Evolutionary conservation across 805 yeast species (phyloP).

Genomic region (Schwanniomyces pseudopolymorphus): DNA sequence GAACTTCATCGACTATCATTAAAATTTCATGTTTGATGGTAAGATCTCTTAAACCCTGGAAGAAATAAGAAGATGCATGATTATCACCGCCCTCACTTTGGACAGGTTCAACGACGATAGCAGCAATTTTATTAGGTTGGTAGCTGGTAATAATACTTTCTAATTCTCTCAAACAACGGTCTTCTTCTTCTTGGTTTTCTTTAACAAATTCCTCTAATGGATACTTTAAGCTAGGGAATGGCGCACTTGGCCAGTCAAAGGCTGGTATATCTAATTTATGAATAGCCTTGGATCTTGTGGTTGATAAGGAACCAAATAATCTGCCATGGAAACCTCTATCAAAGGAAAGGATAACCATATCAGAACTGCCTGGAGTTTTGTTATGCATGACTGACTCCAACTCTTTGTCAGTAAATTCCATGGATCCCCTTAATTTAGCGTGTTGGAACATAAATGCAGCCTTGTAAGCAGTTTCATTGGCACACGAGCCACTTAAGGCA

Average conservation of each 20-base stretch:
- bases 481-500: conserved; percentile 66
- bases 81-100: conserved; percentile 93
- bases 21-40: conserved; percentile 69
- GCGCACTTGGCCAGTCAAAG: conserved; percentile 57
- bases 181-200: conserved; percentile 50
- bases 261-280: conserved; percentile 63
- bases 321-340: conserved; percentile 59
- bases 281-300: conserved; percentile 56
- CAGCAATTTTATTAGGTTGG: conserved; percentile 58
- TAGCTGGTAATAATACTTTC: conserved; percentile 35
- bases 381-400: conserved; percentile 50
- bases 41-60: conserved; percentile 79
- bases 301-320: conserved; percentile 54
- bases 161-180: conserved; percentile 44
- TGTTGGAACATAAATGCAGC: conserved; percentile 70
- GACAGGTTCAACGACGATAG: conserved; percentile 85
- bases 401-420: conserved; percentile 47
- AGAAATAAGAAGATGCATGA: conserved; percentile 74
- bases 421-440: conserved; percentile 50
- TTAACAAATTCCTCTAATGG: conserved; percentile 33
- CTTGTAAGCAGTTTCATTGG: conserved; percentile 68
- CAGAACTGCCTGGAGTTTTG: conserved; percentile 52
- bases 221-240: conserved; percentile 42
- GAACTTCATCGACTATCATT: conserved; percentile 82
- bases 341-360: conserved; percentile 53